These are phyloP conservation scores for Podospora conica DNA, from an alignment of 495 filamentous ascomycete species.

Conservation along the genomic window DNA sequence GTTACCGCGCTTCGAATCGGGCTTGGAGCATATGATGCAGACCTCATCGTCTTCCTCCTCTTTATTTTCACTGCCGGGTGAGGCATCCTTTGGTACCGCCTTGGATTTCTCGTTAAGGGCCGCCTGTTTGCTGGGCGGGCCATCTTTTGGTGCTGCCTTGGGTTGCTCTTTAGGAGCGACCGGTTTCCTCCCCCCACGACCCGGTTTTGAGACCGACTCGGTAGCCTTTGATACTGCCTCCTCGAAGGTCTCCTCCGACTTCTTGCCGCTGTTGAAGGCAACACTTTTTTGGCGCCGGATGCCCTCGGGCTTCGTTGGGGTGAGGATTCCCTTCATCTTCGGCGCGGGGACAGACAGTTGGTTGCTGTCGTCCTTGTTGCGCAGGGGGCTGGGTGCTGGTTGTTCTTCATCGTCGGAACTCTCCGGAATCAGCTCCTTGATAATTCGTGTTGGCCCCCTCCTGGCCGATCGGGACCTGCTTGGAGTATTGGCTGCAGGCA, in stretches of 20 bases:
- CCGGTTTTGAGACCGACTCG: conserved; percentile 1
- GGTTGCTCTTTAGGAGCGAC: neutral
- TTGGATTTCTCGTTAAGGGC: conserved; percentile 14
- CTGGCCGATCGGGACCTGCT: conserved; percentile 4
- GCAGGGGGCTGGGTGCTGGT: neutral
- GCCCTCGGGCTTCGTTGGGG: conserved; percentile 26
- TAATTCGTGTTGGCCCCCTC: neutral
- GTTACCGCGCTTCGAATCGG: conserved; percentile 42
- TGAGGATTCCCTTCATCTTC: conserved; percentile 4
- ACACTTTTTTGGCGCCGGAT: conserved; percentile 44
- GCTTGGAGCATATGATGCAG: conserved; percentile 42
- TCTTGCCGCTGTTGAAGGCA: conserved; percentile 29
- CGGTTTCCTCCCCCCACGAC: conserved; percentile 10
- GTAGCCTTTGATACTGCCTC: conserved; percentile 19
- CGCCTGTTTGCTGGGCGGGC: conserved; percentile 8
- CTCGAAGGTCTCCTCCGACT: conserved; percentile 28
- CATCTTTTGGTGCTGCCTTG: neutral
- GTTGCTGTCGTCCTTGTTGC: neutral
- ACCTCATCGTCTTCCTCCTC: conserved; percentile 39
- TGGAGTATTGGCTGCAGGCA: conserved; percentile 1
- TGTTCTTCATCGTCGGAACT: neutral
- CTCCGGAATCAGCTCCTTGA: neutral
- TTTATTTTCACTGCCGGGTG: conserved; percentile 8
- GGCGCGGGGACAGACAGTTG: neutral
- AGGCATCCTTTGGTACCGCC: conserved; percentile 15